Base-by-base conservation (phyloP, 441 rosid genomes). In the Populus hybrid region DNA sequence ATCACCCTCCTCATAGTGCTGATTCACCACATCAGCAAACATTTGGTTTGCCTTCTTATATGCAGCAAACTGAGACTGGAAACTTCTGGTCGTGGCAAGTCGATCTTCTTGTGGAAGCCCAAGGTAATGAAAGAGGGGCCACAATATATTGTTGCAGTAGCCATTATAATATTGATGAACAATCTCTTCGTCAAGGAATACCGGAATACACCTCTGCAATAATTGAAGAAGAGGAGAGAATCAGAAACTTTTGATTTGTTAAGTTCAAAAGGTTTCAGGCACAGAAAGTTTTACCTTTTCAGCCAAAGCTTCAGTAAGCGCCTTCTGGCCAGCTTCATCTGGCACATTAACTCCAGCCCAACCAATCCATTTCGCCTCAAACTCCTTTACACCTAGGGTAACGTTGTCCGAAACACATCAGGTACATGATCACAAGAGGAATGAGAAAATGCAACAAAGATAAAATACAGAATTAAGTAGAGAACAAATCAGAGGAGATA, bases 301-400 rank as follows among this genome's bases (percentile, higher is more conserved):
- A 79, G 99, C 98, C 85, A 96, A 88, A 83, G 98, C 97, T 85
- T 90, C 89, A 42, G 87, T 93, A 24, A 96, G 94, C 74, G 98
- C 97, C 77, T 83, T 88, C 88, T 93, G 99, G 18, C 99, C 99
- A 78, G 84, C 87, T 80, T 94, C 96, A 81, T 96, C 99, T 8
- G 99, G 98, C 72, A 96, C 99, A 86, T 96, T 93, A 46, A 94
- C 99, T 12, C 99, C 99, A 76, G 99, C 99, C 99, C 99, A 96
- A 57, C 99, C 99, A 76, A 96, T 96, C 99, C 99, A 96, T 82
- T 92, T 94, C 14, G 98, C 97, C 83, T 96, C 99, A 73, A 96
- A 93, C 69, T 91, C 99, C 86, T 96, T 96, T 34, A 96, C 98
- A 83, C 99, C 99, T 95, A 81, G 74, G 32, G 79, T 80, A 74